Base-by-base conservation (phyloP, 306 rosid genomes). In the Acacia acuminata region DNA sequence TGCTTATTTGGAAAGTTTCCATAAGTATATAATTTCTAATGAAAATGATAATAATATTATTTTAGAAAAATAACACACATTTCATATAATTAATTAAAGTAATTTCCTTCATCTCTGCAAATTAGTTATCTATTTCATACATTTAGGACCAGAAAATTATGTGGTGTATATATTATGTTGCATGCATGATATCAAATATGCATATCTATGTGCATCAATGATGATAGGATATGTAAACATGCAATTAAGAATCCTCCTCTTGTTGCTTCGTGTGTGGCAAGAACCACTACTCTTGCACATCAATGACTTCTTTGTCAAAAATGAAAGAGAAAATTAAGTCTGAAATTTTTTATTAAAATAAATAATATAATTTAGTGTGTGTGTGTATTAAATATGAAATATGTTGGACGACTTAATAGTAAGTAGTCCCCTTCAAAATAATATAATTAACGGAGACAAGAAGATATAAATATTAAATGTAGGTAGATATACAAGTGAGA, bases 391-490 rank as follows among this genome's bases (percentile, higher is more conserved):
- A 17, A 71, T 4, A 73, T 60, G 74, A 34, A 77, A 60, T 73
- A 71, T 60, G 24, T 60, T 47, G 12, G 36, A 3, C 27, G 45
- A 45, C 25, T 58, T 42, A 76, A 69, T 24, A 82, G 16, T 10
- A 60, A 22, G 32, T 60, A 53, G 25, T 78, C 70, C 53, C 40
- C 24, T 24, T 27, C 4, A 58, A 58, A 56, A 22, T 2, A 0
- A 58, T 8, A 47, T 40, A 70, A 40, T 61, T 17, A 50, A 50
- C 0, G 71, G 64, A 83, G 86, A 78, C 86, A 78, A 42, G 56
- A 34, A 51, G 76, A 73, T 75, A 73, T n/a, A 53, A n/a, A n/a
- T 36, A 66, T 73, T 83, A 73, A 83, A 73, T 22, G 77, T 42
- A 43, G 42, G 19, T 53, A 74, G 86, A 65, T 51, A 66, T 25